Conservation (phyloP, 1,139 yeast species). For the Ashbya aceris region DNA sequence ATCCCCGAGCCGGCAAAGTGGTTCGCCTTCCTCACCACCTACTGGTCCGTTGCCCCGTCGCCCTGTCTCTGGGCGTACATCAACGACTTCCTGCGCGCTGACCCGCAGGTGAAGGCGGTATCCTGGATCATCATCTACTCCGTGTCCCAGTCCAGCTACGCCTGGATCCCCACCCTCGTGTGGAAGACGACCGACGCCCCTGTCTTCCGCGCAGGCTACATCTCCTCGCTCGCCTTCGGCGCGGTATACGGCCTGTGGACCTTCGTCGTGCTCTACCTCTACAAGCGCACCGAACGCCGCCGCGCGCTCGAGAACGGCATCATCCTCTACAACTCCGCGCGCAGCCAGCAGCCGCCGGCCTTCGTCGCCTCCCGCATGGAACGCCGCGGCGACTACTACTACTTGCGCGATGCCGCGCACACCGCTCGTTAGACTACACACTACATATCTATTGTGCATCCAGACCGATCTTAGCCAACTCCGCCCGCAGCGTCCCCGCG, state of each 20-base stretch:
- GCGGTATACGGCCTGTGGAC: conserved; percentile 47
- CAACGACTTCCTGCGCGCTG: conserved; percentile 32
- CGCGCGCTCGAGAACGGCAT: conserved; percentile 49
- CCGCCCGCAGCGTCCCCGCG: conserved; percentile 35
- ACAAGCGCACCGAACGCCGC: conserved; percentile 48
- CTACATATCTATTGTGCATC: neutral
- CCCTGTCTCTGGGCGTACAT: conserved; percentile 33
- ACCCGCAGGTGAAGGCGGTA: conserved; percentile 32
- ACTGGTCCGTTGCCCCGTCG: conserved; percentile 30
- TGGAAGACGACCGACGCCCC: conserved; percentile 53
- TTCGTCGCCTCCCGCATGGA: conserved; percentile 24
- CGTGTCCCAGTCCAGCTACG: conserved; percentile 30
- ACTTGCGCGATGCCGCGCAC: conserved; percentile 12
- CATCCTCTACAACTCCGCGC: conserved; percentile 27
- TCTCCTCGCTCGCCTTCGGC: conserved; percentile 45
- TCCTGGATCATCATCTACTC: conserved; percentile 32
- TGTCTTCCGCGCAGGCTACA: conserved; percentile 41
- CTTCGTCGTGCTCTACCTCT: conserved; percentile 45
- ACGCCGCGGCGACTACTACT: conserved; percentile 25
- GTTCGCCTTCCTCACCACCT: conserved; percentile 31
- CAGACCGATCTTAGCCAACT: conserved; percentile 38
- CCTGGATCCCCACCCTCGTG: conserved; percentile 35
- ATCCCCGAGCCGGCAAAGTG: conserved; percentile 29
- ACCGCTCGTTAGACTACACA: neutral
- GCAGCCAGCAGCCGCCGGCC: conserved; percentile 24